Conservation (phyloP, 768 basidiomycete genomes). For the Podaxis sp. region DNA sequence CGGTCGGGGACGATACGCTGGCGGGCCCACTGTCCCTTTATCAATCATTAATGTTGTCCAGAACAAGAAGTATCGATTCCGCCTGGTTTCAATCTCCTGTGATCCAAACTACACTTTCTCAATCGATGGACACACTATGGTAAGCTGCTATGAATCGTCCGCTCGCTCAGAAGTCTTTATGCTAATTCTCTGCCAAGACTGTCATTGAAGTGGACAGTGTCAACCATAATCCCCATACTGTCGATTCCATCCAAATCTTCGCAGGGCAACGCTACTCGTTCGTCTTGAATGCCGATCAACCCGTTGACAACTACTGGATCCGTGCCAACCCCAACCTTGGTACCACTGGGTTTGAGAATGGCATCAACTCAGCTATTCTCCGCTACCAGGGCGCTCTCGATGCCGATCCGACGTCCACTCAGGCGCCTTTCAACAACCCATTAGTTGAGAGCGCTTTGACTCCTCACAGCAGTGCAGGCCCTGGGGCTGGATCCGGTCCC, state of each 20-base stretch:
- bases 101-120: slow-evolving; percentile 42
- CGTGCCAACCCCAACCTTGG: slow-evolving; percentile 25
- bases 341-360: slow-evolving; percentile 24
- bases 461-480: not conserved
- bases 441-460: slow-evolving; percentile 6
- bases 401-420: slow-evolving; percentile 23
- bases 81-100: slow-evolving; percentile 51
- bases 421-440: slow-evolving; percentile 7
- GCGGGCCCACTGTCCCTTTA: slow-evolving; percentile 37
- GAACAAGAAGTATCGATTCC: slow-evolving; percentile 50
- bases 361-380: slow-evolving; percentile 43
- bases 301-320: slow-evolving; percentile 44
- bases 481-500: not conserved
- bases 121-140: slow-evolving; percentile 37
- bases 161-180: too few species aligned
- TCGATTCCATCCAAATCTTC: slow-evolving; percentile 41
- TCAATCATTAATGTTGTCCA: slow-evolving; percentile 42
- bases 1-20: slow-evolving; percentile 44
- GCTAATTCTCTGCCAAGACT: slow-evolving; percentile 14
- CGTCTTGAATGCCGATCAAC: slow-evolving; percentile 37
- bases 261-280: slow-evolving; percentile 38
- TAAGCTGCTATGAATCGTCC: not conserved
- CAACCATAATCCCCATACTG: slow-evolving; percentile 28
- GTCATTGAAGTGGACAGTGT: slow-evolving; percentile 44
- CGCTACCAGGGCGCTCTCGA: slow-evolving; percentile 37